These are phyloP conservation scores for Rhynchosporium agropyri DNA, from an alignment of 2,329 filamentous ascomycete genomes.

Conservation along the genomic window DNA sequence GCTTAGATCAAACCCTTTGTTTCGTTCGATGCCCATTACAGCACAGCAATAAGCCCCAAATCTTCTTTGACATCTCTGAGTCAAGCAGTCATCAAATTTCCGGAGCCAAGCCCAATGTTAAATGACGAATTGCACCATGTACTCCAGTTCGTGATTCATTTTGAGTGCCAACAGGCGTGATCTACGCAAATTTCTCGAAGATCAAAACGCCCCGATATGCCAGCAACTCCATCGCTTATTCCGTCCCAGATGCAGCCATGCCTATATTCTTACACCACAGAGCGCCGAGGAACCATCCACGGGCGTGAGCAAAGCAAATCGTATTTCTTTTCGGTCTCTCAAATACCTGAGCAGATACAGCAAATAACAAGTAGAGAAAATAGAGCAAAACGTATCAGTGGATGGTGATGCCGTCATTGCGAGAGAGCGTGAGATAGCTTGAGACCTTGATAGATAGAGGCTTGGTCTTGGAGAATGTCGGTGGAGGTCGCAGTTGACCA, in stretches of 20 bases:
- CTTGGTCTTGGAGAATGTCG: conserved; percentile 35
- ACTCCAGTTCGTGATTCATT: conserved; percentile 8
- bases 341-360: conserved; percentile 6
- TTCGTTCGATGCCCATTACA: not conserved
- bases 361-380: conserved; percentile 1
- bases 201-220: conserved; percentile 18
- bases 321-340: not conserved
- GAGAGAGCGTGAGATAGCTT: conserved; percentile 35
- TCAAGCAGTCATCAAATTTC: not conserved
- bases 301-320: conserved; percentile 9
- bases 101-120: conserved; percentile 4
- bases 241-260: conserved; percentile 7
- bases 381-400: conserved; percentile 17
- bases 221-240: conserved; percentile 21
- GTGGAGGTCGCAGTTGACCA: conserved; percentile 47
- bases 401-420: conserved; percentile 37
- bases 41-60: conserved; percentile 1
- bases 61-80: not conserved
- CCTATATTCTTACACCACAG: conserved; percentile 16
- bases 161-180: not conserved
- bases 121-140: conserved; percentile 6
- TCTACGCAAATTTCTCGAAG: not conserved
- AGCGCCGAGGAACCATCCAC: conserved; percentile 6
- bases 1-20: not conserved
- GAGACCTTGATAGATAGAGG: conserved; percentile 40